phyloP scores from a whole-genome alignment of 345 rosid genomes.

The Passiflora organensis region DNA sequence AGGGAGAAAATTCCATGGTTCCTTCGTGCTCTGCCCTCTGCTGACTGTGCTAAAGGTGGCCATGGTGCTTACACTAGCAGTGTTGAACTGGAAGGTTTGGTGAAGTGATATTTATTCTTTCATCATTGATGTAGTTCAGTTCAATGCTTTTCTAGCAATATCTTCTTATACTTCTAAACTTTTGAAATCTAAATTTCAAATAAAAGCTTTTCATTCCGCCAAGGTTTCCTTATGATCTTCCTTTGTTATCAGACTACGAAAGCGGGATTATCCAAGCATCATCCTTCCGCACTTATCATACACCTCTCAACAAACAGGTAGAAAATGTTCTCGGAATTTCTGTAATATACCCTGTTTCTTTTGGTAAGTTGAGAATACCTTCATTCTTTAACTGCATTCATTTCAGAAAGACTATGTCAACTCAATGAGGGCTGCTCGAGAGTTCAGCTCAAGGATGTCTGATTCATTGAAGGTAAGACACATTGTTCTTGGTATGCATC shows the following conservation, averaged over 20 bases:
- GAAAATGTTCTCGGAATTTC: slow-evolving; percentile 8
- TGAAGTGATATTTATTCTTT: slow-evolving; percentile 11
- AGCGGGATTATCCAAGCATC: slow-evolving; percentile 78
- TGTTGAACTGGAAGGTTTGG: slow-evolving; percentile 75
- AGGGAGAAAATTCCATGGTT: slow-evolving; percentile 97
- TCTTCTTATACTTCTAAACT: slow-evolving; percentile 1
- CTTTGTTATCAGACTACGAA: slow-evolving; percentile 54
- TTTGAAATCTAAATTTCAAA: neutral
- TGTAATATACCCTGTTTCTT: slow-evolving; percentile 5
- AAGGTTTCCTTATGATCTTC: neutral
- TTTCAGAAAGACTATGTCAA: slow-evolving; percentile 80
- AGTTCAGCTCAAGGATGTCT: slow-evolving; percentile 69
- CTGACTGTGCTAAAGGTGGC: slow-evolving; percentile 98
- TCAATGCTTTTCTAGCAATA: neutral
- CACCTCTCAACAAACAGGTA: slow-evolving; percentile 94
- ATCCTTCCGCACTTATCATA: slow-evolving; percentile 97
- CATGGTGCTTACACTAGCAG: slow-evolving; percentile 94
- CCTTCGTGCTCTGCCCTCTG: slow-evolving; percentile 87
- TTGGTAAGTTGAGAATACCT: slow-evolving; percentile 2
- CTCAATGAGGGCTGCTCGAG: slow-evolving; percentile 90
- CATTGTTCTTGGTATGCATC: neutral
- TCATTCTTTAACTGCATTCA: slow-evolving; percentile 6
- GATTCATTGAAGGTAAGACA: slow-evolving; percentile 65
- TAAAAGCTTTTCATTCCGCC: neutral
- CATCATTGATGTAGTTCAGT: neutral